phyloP scores from a whole-genome alignment of 495 filamentous ascomycete genomes.

The Tuber umbilicatum region DNA sequence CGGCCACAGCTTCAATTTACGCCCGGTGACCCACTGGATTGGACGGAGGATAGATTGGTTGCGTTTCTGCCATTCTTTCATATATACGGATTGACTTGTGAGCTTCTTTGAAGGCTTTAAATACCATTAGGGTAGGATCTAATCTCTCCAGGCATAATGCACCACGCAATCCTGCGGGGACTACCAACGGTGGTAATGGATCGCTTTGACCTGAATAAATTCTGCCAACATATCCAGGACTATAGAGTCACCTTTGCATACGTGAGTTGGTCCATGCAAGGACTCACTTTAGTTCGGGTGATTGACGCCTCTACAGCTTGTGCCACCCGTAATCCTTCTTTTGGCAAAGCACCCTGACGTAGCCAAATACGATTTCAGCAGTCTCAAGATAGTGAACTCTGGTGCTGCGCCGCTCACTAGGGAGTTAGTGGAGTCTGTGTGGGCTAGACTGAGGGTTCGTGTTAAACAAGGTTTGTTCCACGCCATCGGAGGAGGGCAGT shows the following conservation, averaged over 20 bases:
- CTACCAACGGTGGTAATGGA: slow-evolving; percentile 66
- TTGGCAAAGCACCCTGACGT: slow-evolving; percentile 73
- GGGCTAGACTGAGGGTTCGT: slow-evolving; percentile 64
- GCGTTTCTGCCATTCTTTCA: slow-evolving; percentile 92
- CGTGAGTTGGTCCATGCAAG: slow-evolving; percentile 24
- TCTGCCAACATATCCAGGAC: slow-evolving; percentile 68
- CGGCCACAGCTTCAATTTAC: slow-evolving; percentile 36
- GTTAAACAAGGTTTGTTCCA: slow-evolving; percentile 49
- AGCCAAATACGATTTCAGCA: slow-evolving; percentile 69
- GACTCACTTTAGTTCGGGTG: background rate
- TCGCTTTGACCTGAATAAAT: slow-evolving; percentile 74
- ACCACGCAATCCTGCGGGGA: slow-evolving; percentile 61
- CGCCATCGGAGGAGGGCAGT: background rate
- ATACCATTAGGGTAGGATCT: slow-evolving; percentile 10
- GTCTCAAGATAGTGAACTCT: slow-evolving; percentile 75
- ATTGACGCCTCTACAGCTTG: slow-evolving; percentile 45
- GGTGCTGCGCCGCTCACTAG: slow-evolving; percentile 82
- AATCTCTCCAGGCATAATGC: slow-evolving; percentile 45
- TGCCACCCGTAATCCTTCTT: slow-evolving; percentile 76
- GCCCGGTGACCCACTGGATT: background rate
- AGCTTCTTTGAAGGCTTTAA: slow-evolving; percentile 1
- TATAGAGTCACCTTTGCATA: slow-evolving; percentile 71
- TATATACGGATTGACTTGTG: slow-evolving; percentile 59
- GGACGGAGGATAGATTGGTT: slow-evolving; percentile 59
- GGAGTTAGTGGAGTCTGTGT: slow-evolving; percentile 74